Evolutionary conservation across 2,329 filamentous ascomycete genomes (phyloP).

Genomic region (Pseudocercospora eumusae): DNA sequence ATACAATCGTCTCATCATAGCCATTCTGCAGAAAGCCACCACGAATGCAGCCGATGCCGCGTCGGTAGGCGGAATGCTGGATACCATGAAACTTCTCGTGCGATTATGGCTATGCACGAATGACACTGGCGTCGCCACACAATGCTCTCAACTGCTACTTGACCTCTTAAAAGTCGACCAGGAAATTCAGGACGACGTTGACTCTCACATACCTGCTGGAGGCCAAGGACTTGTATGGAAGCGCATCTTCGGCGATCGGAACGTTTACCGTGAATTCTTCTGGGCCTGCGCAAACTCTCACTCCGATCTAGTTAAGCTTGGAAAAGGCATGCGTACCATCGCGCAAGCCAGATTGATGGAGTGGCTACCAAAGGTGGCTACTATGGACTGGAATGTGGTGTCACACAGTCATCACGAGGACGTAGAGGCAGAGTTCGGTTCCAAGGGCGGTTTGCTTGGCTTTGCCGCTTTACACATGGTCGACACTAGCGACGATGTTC

Average conservation of each 20-base stretch:
- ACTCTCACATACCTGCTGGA: slow-evolving; percentile 27
- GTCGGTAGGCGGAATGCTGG: slow-evolving; percentile 58
- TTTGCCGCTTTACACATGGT: slow-evolving; percentile 60
- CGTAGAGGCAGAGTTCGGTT: slow-evolving; percentile 49
- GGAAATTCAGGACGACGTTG: slow-evolving; percentile 32
- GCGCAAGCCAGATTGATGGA: slow-evolving; percentile 63
- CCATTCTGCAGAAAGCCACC: slow-evolving; percentile 59
- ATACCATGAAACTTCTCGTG: slow-evolving; percentile 57
- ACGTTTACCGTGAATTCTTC: slow-evolving; percentile 61
- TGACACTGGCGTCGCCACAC: slow-evolving; percentile 57
- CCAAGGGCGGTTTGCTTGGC: slow-evolving; percentile 52
- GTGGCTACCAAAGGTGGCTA: slow-evolving; percentile 56
- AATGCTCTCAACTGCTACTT: slow-evolving; percentile 56
- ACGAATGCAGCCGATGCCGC: slow-evolving; percentile 56
- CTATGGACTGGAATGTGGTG: slow-evolving; percentile 58
- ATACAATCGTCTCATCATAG: slow-evolving; percentile 59
- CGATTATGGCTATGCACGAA: slow-evolving; percentile 60
- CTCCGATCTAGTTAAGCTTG: slow-evolving; percentile 44
- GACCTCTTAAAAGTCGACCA: slow-evolving; percentile 56
- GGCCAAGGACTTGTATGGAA: slow-evolving; percentile 62
- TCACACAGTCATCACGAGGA: slow-evolving; percentile 54
- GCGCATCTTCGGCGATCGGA: slow-evolving; percentile 61
- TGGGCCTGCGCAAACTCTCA: slow-evolving; percentile 52
- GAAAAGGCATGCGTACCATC: slow-evolving; percentile 57
- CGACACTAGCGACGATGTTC: slow-evolving; percentile 56